phyloP scores from a whole-genome alignment of 768 basidiomycete species.

The Russula sp. region DNA sequence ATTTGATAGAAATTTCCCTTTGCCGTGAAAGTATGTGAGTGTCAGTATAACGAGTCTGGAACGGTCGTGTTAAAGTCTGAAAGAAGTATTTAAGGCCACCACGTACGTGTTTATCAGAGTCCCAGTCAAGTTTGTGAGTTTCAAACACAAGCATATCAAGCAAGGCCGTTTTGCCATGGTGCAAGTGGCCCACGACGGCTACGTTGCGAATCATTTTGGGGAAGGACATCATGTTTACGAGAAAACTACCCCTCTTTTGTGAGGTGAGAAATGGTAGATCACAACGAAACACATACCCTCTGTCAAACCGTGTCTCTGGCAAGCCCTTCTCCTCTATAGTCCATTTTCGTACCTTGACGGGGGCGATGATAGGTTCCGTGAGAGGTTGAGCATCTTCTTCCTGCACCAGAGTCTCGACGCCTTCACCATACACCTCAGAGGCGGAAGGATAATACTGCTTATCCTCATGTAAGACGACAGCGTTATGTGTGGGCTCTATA shows the following conservation, averaged over 20 bases:
- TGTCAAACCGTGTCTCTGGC: conserved; percentile 97
- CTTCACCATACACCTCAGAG: conserved; percentile 85
- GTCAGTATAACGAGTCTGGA: conserved; percentile 91
- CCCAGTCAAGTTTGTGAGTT: conserved; percentile 94
- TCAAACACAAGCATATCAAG: conserved; percentile 98
- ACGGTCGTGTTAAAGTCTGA: conserved; percentile 21
- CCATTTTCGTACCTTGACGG: conserved; percentile 94
- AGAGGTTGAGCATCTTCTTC: conserved; percentile 98
- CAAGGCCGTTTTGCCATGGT: conserved; percentile 96
- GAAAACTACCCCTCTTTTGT: conserved; percentile 55
- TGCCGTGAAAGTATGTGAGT: conserved; percentile 87
- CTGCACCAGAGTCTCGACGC: conserved; percentile 94
- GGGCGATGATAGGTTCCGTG: conserved; percentile 91
- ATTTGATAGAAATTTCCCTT: conserved; percentile 93
- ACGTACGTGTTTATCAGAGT: conserved; percentile 72
- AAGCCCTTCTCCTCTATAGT: conserved; percentile 92
- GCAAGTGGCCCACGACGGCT: conserved; percentile 92
- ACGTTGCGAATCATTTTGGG: conserved; percentile 97
- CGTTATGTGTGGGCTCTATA: conserved; percentile 72
- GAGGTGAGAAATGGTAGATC: background rate
- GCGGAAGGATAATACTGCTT: conserved; percentile 98
- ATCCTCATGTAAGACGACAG: conserved; percentile 91
- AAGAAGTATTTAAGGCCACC: background rate
- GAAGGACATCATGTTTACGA: conserved; percentile 86
- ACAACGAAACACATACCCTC: conserved; percentile 59